Evolutionary conservation across 2,329 filamentous ascomycete species (phyloP).

Genomic region (Clarireedia homoeocarpa): DNA sequence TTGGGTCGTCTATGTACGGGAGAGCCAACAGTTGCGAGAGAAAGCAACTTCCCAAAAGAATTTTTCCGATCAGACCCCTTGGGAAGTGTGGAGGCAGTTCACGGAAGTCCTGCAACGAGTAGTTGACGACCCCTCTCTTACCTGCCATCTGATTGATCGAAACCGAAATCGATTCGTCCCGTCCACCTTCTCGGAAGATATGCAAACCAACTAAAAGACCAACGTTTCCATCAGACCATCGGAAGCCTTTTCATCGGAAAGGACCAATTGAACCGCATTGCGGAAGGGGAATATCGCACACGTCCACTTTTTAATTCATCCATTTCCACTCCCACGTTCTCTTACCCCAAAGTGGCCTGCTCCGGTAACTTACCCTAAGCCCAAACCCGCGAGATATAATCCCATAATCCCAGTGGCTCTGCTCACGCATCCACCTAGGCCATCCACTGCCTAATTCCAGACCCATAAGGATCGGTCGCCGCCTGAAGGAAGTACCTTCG

Average conservation of each 20-base stretch:
- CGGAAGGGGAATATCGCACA: neutral
- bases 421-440: neutral
- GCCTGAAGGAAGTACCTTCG: neutral
- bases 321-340: neutral
- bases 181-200: neutral
- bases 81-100: neutral
- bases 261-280: neutral
- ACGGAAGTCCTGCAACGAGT: neutral
- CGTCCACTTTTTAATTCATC: neutral
- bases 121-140: neutral
- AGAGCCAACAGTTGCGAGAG: neutral
- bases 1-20: slow-evolving; percentile 3
- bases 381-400: neutral
- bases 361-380: neutral
- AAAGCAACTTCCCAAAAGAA: slow-evolving; percentile 1
- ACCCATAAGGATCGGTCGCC: slow-evolving; percentile 6
- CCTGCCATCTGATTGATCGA: neutral
- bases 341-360: neutral
- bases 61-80: neutral
- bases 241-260: neutral
- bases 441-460: neutral
- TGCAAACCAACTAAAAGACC: neutral
- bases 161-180: neutral
- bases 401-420: neutral
- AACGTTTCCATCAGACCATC: neutral